These are phyloP conservation scores for Metschnikowia drakensbergensis DNA, from an alignment of 805 yeast species.

Conservation along the genomic window DNA sequence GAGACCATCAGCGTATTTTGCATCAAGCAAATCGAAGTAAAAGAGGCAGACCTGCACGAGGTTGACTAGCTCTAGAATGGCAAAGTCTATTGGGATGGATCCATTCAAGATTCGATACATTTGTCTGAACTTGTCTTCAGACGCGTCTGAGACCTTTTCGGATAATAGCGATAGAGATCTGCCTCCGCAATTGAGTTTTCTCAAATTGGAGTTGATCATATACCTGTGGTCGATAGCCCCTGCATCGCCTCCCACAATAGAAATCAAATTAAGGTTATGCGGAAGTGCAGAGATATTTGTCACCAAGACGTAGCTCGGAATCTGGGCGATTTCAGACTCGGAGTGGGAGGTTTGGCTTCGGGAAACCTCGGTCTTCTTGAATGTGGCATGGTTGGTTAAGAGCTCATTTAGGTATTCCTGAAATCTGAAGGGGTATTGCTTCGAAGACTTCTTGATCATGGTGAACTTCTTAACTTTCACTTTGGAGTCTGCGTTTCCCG, in stretches of 20 bases:
- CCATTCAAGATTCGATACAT: constrained; percentile 55
- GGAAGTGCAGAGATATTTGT: constrained; percentile 82
- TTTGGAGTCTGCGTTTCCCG: constrained; percentile 72
- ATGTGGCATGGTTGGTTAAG: constrained; percentile 59
- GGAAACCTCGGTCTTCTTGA: constrained; percentile 44
- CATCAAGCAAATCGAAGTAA: constrained; percentile 71
- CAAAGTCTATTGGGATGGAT: constrained; percentile 55
- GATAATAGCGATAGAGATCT: constrained; percentile 70
- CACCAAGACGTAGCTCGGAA: constrained; percentile 52
- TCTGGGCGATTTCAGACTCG: constrained; percentile 17
- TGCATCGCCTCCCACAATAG: constrained; percentile 59
- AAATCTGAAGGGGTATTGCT: constrained; percentile 49
- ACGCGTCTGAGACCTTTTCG: constrained; percentile 66
- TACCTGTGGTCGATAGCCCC: constrained; percentile 53
- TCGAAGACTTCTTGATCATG: constrained; percentile 44
- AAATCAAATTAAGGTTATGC: constrained; percentile 65
- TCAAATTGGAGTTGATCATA: constrained; percentile 70
- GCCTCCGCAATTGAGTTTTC: constrained; percentile 79
- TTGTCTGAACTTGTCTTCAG: constrained; percentile 76
- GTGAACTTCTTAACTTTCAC: constrained; percentile 58
- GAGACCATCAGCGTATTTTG: constrained; percentile 76
- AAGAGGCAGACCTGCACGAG: constrained; percentile 71
- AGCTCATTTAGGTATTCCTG: constrained; percentile 64
- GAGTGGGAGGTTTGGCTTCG: neutral
- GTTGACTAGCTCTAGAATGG: constrained; percentile 70